Base-by-base conservation (phyloP, 2,329 filamentous ascomycete species). In the Colletotrichum cuscutae region DNA sequence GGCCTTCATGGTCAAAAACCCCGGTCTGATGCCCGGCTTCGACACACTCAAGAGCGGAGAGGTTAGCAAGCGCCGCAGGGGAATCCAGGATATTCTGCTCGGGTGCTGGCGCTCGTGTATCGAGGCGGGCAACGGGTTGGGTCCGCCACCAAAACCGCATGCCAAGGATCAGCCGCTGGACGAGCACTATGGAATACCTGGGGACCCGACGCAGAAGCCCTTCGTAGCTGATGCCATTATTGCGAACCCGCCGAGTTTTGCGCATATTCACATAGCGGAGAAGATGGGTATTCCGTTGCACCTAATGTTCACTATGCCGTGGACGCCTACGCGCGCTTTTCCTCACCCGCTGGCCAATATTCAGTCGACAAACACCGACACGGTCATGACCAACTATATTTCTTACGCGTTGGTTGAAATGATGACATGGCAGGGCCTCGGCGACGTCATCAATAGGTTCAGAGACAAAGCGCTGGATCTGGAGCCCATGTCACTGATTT, bases 271-370 rank as follows among this genome's bases (percentile, higher is more conserved):
- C 77, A 89, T 92, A 71, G 93, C 93, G 0, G 92, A 95, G 81
- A 93, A 93, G 80, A 82, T 95, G 77, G 93, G 92, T 0, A 90
- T 95, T 61, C 93, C 93, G 0, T 79, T 95, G 9, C 93, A 95
- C 77, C 90, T 97, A 81, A 97, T 97, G 93, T 98, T 97, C 82
- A 98, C 95, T 1, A 97, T 98, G 94, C 95, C 95, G 0, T 97
- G 94, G 92, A 94, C 94, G 1, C 92, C 95, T 0, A 97, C 95
- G 0, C 91, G 94, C 79, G 90, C 93, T 0, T 97, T 97, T 76
- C 94, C 94, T 0, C 95, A 98, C 77, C 95, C 95, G 0, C 85
- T 98, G 28, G 94, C 95, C 0, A 96, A 97, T 75, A 92, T 97
- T 69, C 89, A 94, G 74, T 91, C 90, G 1, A 90, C 92, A 0